Evolutionary conservation across 345 rosid species (phyloP), one percentile per base, ranked within the genome.

Genomic region (Brassica juncea): DNA sequence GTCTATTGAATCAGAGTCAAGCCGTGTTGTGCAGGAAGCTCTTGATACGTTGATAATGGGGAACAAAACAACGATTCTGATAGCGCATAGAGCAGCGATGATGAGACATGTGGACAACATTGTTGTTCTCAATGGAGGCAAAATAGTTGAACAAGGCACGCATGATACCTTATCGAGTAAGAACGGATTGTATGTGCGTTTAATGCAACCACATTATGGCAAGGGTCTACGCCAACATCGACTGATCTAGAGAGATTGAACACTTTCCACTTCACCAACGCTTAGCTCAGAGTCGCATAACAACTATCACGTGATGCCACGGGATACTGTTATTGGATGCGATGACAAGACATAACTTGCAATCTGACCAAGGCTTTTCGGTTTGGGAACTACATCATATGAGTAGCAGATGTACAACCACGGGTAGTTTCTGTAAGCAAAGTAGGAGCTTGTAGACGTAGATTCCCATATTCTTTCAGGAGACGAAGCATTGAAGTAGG

Each of bases 1-100:
- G 2, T 86, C 97, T 55, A 90, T 95, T 0, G 99, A 95, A 85
- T 95, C 99, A 1, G 99, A 95, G 85, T 95, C 98, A 0, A 95
- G 99, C 70, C 89, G 97, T 62, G 99, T 95, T 74, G 97, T 95
- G 77, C 99, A 95, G 80, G 99, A 95, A 84, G 99, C 99, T 73
- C 93, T 94, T 3, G 97, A 94, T 80, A 94, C 97, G 0, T 86
- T 94, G 80, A 87, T 91, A 66, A 94, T 92, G 98, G 99, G 98
- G 55, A 94, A 94, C 84, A 96, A 96, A 85, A 96, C 99, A 31
- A 92, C 99, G 71, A 88, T 96, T 78, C 79, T 96, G 84, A 96
- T 96, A 84, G 99, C 99, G 69, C 99, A 93, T 80, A 89, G 99
- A 82, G 94, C 91, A 6, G 99, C 97, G 39, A 96, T 96, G 99